Percentiles rank a stretch among this genome's conserved stretches.
Conservation (phyloP, 345 rosid species). For the Euphorbia pulcherrima region DNA sequence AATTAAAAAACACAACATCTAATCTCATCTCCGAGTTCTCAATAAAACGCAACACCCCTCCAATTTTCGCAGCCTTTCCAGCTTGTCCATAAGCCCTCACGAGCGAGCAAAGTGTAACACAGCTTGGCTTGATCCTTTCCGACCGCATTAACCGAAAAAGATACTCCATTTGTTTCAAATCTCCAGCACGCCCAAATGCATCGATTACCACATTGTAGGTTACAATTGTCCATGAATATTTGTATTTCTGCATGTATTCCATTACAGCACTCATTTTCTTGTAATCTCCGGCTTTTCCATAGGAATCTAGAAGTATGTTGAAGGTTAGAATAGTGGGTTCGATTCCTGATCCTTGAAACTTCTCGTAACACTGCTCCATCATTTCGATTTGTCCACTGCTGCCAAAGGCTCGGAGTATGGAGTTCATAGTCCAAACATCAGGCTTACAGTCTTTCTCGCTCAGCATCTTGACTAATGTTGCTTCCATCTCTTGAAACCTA, state of each 20-base stretch:
- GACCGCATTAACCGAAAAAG: constrained; percentile 77
- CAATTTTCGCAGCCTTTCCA: constrained; percentile 61
- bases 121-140: constrained; percentile 76
- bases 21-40: constrained; percentile 72
- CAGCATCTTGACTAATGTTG: constrained; percentile 73
- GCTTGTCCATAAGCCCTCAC: constrained; percentile 78
- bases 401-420: constrained; percentile 83
- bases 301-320: constrained; percentile 79
- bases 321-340: constrained; percentile 83
- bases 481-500: constrained; percentile 92
- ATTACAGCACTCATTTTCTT: constrained; percentile 89
- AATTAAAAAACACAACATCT: constrained; percentile 78
- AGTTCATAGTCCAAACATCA: constrained; percentile 94
- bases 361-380: constrained; percentile 90
- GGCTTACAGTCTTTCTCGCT: constrained; percentile 61
- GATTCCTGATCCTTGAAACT: constrained; percentile 88
- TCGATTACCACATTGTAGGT: constrained; percentile 92
- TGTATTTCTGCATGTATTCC: constrained; percentile 91
- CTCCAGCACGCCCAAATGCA: constrained; percentile 83
- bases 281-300: constrained; percentile 67
- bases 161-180: constrained; percentile 84
- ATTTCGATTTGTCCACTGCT: constrained; percentile 71
- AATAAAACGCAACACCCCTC: constrained; percentile 61
- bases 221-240: constrained; percentile 85
- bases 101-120: constrained; percentile 82